Conservation (phyloP, 1,139 yeast genomes). For the Blastobotrys aristatus region DNA sequence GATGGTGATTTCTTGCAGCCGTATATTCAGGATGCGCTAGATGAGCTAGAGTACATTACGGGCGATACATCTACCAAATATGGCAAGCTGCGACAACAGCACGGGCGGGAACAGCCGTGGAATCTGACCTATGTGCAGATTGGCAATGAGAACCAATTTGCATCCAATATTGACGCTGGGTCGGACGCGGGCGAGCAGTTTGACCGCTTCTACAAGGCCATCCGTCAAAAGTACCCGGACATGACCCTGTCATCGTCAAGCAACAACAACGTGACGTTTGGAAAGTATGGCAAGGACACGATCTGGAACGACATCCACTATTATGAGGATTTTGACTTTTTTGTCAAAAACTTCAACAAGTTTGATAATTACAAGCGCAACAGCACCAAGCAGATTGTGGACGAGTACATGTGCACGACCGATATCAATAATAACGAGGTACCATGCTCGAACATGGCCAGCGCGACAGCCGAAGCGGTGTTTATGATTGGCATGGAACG, state of each 20-base stretch:
- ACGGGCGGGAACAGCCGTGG: constrained; percentile 11
- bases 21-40: constrained; percentile 9
- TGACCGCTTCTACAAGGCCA: constrained; percentile 6
- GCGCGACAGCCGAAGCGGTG: constrained; percentile 10
- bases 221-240: constrained; percentile 9
- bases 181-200: constrained; percentile 2
- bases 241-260: constrained; percentile 4
- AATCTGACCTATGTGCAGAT: constrained; percentile 10
- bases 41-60: constrained; percentile 9
- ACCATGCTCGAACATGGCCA: constrained; percentile 2
- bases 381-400: constrained; percentile 8
- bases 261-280: constrained; percentile 6
- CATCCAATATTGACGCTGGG: background rate
- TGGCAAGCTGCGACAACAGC: constrained; percentile 9
- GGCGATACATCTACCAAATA: constrained; percentile 10
- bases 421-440: background rate
- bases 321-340: constrained; percentile 7
- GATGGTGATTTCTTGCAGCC: constrained; percentile 6
- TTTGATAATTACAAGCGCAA: constrained; percentile 11
- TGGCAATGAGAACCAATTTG: constrained; percentile 11
- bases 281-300: constrained; percentile 5
- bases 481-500: constrained; percentile 14
- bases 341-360: constrained; percentile 5
- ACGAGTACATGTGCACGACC: constrained; percentile 4
- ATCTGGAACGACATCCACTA: constrained; percentile 11